These are phyloP conservation scores for Glycine soja DNA, from an alignment of 306 rosid species.

Conservation along the genomic window DNA sequence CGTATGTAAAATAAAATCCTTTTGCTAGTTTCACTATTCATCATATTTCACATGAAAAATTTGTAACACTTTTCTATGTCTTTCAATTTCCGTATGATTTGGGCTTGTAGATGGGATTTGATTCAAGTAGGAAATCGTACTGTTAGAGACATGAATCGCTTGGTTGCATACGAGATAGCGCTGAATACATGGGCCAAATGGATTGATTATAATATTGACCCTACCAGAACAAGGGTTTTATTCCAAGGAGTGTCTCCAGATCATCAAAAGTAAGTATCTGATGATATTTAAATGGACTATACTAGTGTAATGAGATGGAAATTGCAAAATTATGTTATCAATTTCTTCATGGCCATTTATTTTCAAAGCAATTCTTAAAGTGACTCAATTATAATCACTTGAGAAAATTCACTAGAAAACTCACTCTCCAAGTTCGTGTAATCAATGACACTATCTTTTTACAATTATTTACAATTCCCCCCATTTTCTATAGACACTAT, in stretches of 20 bases:
- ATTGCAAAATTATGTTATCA: background rate
- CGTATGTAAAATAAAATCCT: slow-evolving; percentile 45
- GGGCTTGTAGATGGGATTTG: slow-evolving; percentile 68
- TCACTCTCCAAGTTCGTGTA: too few species aligned
- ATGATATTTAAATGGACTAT: background rate
- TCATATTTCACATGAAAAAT: background rate
- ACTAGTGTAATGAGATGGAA: background rate
- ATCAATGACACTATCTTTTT: too few species aligned
- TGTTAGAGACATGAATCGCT: slow-evolving; percentile 70
- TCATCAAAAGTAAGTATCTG: slow-evolving; percentile 58
- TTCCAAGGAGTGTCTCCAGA: slow-evolving; percentile 89
- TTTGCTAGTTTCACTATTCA: background rate
- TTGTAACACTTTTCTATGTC: too few species aligned
- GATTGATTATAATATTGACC: slow-evolving; percentile 61
- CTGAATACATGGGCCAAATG: slow-evolving; percentile 83
- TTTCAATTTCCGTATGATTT: too few species aligned
- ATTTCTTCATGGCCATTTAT: background rate
- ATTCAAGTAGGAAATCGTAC: slow-evolving; percentile 52
- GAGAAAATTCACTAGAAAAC: too few species aligned
- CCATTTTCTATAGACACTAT: too few species aligned
- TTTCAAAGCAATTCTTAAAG: too few species aligned
- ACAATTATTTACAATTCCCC: too few species aligned
- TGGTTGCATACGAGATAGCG: slow-evolving; percentile 74
- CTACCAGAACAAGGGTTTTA: slow-evolving; percentile 59
- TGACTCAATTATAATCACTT: too few species aligned